Conservation (phyloP, 2,329 filamentous ascomycete species). For the Rhynchosporium agropyri region DNA sequence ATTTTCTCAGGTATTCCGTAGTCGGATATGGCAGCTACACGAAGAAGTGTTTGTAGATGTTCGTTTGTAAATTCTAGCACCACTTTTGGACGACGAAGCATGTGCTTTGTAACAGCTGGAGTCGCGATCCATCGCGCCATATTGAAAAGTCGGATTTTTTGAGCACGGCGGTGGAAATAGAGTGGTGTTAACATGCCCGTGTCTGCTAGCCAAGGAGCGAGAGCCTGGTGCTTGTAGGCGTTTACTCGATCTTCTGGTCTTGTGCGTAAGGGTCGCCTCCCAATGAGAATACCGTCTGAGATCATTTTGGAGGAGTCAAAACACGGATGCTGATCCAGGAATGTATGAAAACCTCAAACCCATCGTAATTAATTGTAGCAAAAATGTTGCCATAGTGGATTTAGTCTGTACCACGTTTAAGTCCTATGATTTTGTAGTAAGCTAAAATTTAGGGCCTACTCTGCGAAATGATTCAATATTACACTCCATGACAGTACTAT, state of each 20-base stretch:
- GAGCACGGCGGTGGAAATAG: conserved; percentile 1
- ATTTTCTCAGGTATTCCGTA: neutral
- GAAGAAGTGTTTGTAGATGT: neutral
- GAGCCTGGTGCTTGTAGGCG: conserved; percentile 3
- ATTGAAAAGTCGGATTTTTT: conserved; percentile 4
- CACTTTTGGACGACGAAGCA: neutral
- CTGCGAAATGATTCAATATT: no score
- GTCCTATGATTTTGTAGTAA: neutral
- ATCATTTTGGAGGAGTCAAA: neutral
- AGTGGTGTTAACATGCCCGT: conserved; percentile 1
- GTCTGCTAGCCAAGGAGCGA: conserved; percentile 2
- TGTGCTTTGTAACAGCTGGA: neutral
- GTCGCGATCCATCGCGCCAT: conserved; percentile 2
- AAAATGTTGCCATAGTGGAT: neutral
- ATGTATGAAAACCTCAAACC: no score
- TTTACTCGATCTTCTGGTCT: conserved; percentile 1
- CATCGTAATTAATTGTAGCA: neutral
- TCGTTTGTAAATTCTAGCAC: neutral
- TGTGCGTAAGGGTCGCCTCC: neutral
- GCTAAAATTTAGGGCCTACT: neutral
- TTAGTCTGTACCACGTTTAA: neutral
- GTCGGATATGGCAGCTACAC: neutral
- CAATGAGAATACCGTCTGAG: neutral
- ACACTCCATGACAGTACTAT: no score
- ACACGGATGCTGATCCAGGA: no score